Evolutionary conservation across 345 rosid species (phyloP), one percentile per base, ranked within the genome.

Genomic region (Moringa oleifera): DNA sequence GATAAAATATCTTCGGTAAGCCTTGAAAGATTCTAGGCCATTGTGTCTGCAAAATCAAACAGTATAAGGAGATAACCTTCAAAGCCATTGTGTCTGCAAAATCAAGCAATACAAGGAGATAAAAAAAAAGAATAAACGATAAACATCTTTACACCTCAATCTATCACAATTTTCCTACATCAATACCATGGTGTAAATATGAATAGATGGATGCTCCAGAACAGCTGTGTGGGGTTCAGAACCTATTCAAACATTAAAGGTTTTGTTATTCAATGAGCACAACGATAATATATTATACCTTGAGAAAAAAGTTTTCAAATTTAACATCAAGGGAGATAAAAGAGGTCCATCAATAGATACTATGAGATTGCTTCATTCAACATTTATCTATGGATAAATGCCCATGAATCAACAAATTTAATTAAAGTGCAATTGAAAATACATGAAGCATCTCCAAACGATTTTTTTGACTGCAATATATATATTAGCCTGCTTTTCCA

Each of bases 141-240:
- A 1, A 18, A 22, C 13, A 58, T 45, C 20, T 66, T 20, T 13
- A 6, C 61, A 37, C 12, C 57, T 47, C 13, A 15, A 2, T 20
- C 16, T 53, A 49, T 45, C 23, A 51, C 70, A 24, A 67, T 24
- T 54, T 58, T 10, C 46, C n/a, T 18, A 55, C n/a, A 61, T 28
- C 52, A 51, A 54, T 73, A 90, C 99, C 99, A 94, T 85, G 41
- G 85, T 84, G 69, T 94, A 89, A 49, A 88, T 80, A 63, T 85
- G 89, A 73, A 94, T 88, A 60, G 89, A 94, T 45, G 67, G 79
- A 21, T 88, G 86, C 67, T 83, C 81, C 54, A 79, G 53, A 61
- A 94, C 68, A 59, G 90, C 87, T 67, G 72, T 74, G 56, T 90
- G 95, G 2, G 99, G 97, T 59, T 80, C 81, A 23, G 97, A 92